Evolutionary conservation across 73 alveolate genomes (phyloP).

Genomic region (Tetrahymena elliotti): DNA sequence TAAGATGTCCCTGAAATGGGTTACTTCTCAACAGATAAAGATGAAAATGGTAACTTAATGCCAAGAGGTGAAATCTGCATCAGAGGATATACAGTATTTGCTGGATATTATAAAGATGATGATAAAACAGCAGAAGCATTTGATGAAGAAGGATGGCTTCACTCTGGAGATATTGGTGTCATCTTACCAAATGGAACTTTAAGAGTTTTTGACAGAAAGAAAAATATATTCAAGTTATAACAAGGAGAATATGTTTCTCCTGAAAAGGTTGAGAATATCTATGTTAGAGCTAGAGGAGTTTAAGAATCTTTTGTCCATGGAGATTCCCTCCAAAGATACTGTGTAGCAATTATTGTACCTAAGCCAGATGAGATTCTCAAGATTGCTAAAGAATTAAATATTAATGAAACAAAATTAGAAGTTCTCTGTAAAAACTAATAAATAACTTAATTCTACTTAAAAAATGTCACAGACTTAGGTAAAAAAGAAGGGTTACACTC

Average conservation of each 20-base stretch:
- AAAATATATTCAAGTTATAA: slow-evolving; percentile 56
- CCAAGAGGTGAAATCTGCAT: slow-evolving; percentile 78
- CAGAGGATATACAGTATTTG: slow-evolving; percentile 61
- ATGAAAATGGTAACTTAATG: slow-evolving; percentile 44
- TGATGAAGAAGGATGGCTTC: slow-evolving; percentile 80
- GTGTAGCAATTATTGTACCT: slow-evolving; percentile 63
- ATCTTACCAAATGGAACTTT: slow-evolving; percentile 61
- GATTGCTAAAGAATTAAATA: background rate
- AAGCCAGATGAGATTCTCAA: slow-evolving; percentile 6
- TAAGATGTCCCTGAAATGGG: slow-evolving; percentile 65
- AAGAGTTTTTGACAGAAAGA: slow-evolving; percentile 79
- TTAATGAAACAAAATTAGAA: slow-evolving; percentile 7
- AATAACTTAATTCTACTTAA: background rate
- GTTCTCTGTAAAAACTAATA: slow-evolving; percentile 1
- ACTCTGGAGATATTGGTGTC: slow-evolving; percentile 81
- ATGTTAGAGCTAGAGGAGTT: slow-evolving; percentile 27
- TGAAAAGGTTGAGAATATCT: slow-evolving; percentile 58
- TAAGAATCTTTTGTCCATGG: slow-evolving; percentile 59
- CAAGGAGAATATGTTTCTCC: slow-evolving; percentile 78
- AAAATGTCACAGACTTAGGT: slow-evolving; percentile 3
- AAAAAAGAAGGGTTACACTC: slow-evolving; percentile 14
- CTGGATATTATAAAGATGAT: slow-evolving; percentile 51
- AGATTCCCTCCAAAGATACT: slow-evolving; percentile 42
- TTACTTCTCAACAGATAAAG: slow-evolving; percentile 48
- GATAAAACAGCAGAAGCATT: slow-evolving; percentile 53